Percentiles rank a stretch among this genome's conserved stretches.
These are phyloP conservation scores for Coprinopsis strossmayeri DNA, from an alignment of 768 basidiomycete species.

Conservation along the genomic window DNA sequence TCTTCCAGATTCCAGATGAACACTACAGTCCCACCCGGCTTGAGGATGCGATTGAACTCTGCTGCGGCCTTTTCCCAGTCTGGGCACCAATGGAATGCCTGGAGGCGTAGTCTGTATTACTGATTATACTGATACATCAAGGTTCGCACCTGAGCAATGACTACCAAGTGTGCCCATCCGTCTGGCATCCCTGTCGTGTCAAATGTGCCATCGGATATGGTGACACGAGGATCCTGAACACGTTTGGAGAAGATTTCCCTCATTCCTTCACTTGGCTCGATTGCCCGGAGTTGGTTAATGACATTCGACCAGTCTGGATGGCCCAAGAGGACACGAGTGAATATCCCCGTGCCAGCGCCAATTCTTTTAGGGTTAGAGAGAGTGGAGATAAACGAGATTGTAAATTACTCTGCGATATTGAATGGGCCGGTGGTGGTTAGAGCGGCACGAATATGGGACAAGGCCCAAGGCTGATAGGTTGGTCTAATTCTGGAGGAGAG, in stretches of 20 bases:
- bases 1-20: conserved; percentile 93
- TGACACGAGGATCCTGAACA: conserved; percentile 46
- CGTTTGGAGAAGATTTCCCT: conserved; percentile 58
- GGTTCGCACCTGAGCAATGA: conserved; percentile 61
- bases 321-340: conserved; percentile 73
- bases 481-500: conserved; percentile 58
- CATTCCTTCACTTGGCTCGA: conserved; percentile 91
- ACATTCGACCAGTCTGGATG: conserved; percentile 47
- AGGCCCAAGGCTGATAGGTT: conserved; percentile 63
- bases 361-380: conserved; percentile 39
- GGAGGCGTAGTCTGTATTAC: conserved; percentile 8
- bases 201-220: conserved; percentile 63
- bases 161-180: conserved; percentile 71
- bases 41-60: conserved; percentile 79
- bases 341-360: conserved; percentile 84
- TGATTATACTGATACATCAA: background rate
- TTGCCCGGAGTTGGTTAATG: conserved; percentile 52
- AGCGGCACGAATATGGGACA: conserved; percentile 52
- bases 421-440: conserved; percentile 33
- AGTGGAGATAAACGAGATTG: background rate
- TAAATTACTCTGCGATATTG: conserved; percentile 60
- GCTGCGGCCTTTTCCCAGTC: conserved; percentile 63
- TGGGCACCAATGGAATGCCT: conserved; percentile 95
- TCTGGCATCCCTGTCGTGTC: conserved; percentile 52
- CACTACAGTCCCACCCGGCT: conserved; percentile 62